Evolutionary conservation across 495 filamentous ascomycete species (phyloP).

Genomic region (Pyronema omphalodes): DNA sequence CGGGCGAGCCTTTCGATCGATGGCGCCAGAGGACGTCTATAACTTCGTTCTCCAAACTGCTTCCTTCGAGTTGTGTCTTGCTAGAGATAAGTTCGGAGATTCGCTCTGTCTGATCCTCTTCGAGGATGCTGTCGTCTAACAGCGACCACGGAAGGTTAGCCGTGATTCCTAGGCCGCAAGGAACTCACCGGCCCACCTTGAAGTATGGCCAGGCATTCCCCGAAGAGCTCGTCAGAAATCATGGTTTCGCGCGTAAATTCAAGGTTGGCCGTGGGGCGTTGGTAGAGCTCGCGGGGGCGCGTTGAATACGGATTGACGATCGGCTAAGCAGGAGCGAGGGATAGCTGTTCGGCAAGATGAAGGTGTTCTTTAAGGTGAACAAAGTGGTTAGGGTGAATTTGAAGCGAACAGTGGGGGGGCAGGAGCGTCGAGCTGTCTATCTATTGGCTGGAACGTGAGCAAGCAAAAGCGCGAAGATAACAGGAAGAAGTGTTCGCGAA

Average conservation of each 20-base stretch:
- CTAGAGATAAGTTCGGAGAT: conserved; percentile 69
- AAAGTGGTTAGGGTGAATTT: too few relatives aligned
- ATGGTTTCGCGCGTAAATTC: conserved; percentile 29
- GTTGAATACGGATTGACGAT: too few relatives aligned
- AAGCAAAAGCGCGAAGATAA: too few relatives aligned
- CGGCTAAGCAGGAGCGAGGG: too few relatives aligned
- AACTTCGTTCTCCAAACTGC: conserved; percentile 70
- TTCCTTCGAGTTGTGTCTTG: conserved; percentile 57
- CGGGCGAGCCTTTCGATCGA: conserved; percentile 55
- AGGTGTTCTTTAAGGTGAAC: too few relatives aligned
- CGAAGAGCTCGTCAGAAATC: conserved; percentile 84
- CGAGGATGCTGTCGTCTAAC: conserved; percentile 52
- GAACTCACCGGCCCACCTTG: conserved; percentile 30
- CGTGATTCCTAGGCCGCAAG: conserved; percentile 13
- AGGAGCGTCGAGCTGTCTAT: too few relatives aligned
- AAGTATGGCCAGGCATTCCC: conserved; percentile 73
- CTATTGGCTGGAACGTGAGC: too few relatives aligned
- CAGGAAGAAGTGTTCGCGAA: too few relatives aligned
- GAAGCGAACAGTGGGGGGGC: too few relatives aligned
- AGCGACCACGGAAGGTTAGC: conserved; percentile 19
- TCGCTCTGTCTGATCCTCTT: conserved; percentile 90
- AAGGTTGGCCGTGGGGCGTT: background rate
- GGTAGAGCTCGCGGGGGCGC: too few relatives aligned
- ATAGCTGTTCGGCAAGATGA: too few relatives aligned
- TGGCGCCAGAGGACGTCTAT: conserved; percentile 86